Percentiles rank a stretch among this genome's conserved stretches.
phyloP scores from a whole-genome alignment of 2,329 filamentous ascomycete genomes.

The Alternaria alternata region DNA sequence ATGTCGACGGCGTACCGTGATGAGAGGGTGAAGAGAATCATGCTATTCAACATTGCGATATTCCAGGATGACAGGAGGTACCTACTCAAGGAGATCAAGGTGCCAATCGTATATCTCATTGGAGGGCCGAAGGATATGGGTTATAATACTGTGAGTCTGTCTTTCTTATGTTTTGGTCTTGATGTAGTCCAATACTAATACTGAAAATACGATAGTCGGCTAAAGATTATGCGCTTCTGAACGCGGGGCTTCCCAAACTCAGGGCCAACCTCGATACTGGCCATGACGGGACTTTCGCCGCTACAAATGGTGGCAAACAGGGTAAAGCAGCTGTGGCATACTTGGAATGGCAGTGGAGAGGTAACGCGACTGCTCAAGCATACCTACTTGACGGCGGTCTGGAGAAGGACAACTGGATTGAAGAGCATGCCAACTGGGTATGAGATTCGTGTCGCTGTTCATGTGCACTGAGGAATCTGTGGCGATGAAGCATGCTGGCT shows the following conservation, averaged over 20 bases:
- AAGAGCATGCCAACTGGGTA: conserved; percentile 20
- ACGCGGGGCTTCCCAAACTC: conserved; percentile 26
- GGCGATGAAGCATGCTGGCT: neutral
- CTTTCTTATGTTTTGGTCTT: neutral
- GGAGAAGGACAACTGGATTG: conserved; percentile 30
- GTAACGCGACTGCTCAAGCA: conserved; percentile 28
- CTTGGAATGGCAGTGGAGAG: conserved; percentile 31
- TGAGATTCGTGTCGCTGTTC: neutral
- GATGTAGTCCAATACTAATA: neutral
- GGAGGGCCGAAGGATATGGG: conserved; percentile 31
- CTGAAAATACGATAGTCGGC: conserved; percentile 15
- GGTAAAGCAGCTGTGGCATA: conserved; percentile 32
- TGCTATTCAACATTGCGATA: conserved; percentile 32
- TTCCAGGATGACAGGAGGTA: conserved; percentile 31
- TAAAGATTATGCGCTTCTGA: conserved; percentile 27
- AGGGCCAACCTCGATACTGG: conserved; percentile 31
- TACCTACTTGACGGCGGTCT: conserved; percentile 25
- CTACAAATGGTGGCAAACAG: conserved; percentile 31
- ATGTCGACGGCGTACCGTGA: conserved; percentile 31
- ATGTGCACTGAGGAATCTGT: neutral
- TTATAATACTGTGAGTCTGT: conserved; percentile 21
- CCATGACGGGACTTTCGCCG: conserved; percentile 29
- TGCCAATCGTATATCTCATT: conserved; percentile 28
- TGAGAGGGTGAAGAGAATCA: conserved; percentile 25
- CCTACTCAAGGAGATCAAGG: conserved; percentile 30